Evolutionary conservation across 2,329 filamentous ascomycete genomes (phyloP).

Genomic region (Aspergillus vadensis): DNA sequence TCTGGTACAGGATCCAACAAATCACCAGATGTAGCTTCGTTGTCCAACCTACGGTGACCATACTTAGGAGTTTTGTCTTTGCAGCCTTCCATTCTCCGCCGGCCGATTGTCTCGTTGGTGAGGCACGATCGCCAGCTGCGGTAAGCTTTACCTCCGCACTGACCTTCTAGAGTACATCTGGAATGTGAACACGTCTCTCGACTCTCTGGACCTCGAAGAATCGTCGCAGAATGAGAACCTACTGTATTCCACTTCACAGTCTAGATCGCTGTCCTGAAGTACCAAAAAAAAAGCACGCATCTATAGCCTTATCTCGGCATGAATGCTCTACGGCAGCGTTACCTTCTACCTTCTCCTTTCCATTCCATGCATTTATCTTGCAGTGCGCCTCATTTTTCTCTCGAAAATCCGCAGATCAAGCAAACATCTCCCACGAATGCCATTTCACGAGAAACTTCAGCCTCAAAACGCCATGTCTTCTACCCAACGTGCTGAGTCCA

Average conservation of each 20-base stretch:
- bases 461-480: background rate
- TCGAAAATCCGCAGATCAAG: background rate
- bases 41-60: background rate
- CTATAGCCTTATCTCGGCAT: background rate
- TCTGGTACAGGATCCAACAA: background rate
- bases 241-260: background rate
- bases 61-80: background rate
- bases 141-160: background rate
- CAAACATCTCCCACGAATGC: background rate
- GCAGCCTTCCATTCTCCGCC: background rate
- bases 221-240: background rate
- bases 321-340: constrained; percentile 2
- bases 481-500: background rate
- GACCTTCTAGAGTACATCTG: background rate
- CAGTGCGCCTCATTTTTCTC: background rate
- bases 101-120: background rate
- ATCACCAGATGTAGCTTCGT: background rate
- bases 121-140: background rate
- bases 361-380: background rate
- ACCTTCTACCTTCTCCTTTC: background rate
- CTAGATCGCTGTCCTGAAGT: background rate
- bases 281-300: background rate
- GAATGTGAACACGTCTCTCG: background rate
- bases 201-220: background rate
- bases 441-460: background rate